Evolutionary conservation across 2,329 filamentous ascomycete genomes (phyloP).

Genomic region (Periconia sp.): DNA sequence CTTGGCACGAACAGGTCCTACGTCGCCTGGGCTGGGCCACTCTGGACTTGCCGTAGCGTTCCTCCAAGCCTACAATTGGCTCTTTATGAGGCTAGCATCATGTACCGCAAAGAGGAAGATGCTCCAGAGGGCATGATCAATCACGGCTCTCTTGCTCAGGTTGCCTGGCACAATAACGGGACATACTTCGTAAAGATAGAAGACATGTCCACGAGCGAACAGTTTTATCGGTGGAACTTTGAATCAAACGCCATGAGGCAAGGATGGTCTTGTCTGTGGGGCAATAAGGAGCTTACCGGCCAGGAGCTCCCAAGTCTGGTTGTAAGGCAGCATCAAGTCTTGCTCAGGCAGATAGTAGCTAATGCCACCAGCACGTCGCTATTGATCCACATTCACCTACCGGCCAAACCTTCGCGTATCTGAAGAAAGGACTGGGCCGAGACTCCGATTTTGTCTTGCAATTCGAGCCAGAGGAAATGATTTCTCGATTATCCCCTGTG

Average conservation of each 20-base stretch:
- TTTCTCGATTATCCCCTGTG: slow-evolving; percentile 23
- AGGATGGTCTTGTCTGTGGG: slow-evolving; percentile 29
- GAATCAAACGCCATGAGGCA: slow-evolving; percentile 6
- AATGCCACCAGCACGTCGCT: slow-evolving; percentile 20
- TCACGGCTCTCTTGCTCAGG: slow-evolving; percentile 10
- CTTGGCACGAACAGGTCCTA: slow-evolving; percentile 30
- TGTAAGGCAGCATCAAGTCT: slow-evolving; percentile 14
- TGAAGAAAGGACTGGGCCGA: slow-evolving; percentile 20
- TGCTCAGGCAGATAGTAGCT: slow-evolving; percentile 4
- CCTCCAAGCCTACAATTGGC: slow-evolving; percentile 6
- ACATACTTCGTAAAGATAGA: slow-evolving; percentile 24
- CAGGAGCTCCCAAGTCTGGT: slow-evolving; percentile 21
- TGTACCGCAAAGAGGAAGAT: background rate
- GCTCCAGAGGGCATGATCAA: slow-evolving; percentile 18
- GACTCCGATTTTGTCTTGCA: slow-evolving; percentile 24
- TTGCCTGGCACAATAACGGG: slow-evolving; percentile 28
- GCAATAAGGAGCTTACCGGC: background rate
- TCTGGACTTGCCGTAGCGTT: slow-evolving; percentile 25
- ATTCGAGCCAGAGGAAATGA: slow-evolving; percentile 19
- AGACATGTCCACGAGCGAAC: background rate
- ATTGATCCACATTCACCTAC: slow-evolving; percentile 25
- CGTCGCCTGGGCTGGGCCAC: slow-evolving; percentile 24
- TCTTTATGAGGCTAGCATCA: slow-evolving; percentile 10
- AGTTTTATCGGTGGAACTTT: slow-evolving; percentile 22
- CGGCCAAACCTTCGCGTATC: slow-evolving; percentile 31